Base-by-base conservation (phyloP, 169 alveolate species). In the Theileria luwenshuni region DNA sequence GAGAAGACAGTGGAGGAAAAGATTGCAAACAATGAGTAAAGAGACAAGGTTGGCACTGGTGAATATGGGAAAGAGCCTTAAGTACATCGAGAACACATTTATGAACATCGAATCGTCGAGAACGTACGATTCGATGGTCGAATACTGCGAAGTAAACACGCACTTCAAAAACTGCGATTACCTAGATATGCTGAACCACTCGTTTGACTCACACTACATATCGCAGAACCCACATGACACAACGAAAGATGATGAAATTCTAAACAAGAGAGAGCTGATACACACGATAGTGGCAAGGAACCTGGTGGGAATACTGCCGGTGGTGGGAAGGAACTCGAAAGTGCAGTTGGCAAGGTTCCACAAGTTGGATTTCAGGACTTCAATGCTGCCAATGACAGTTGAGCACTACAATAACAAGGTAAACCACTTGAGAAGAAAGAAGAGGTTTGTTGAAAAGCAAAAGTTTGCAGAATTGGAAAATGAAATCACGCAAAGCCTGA, bases 311-410 rank as follows among this genome's bases (percentile, higher is more conserved):
- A 80, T 85, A 33, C 48, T 73, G 61, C 95, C 95, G 10, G 79
- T 91, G 48, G 92, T 85, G 28, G 95, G 95, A 42, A 69, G 72
- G 59, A 74, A 80, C 27, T 87, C 90, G 21, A 83, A 86, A 49
- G 56, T 85, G 38, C 89, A 84, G 42, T 75, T 75, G 75, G 86
- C 86, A 61, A 72, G 95, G 30, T 91, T 91, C 74, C 95, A 91
- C 76, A 80, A 83, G 41, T 84, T 90, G 1, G 95, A 91, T 62
- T 84, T 91, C 68, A 90, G 95, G n/a, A 28, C 65, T 0, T 79
- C 76, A 0, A 32, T 77, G 27, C 70, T 70, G 45, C 17, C n/a
- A 65, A 74, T n/a, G 38, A 38, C 17, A 5, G 45, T 38, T 7
- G 10, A 7, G 5, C 10, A 38, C 45, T 38, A 38, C 45, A 38